Evolutionary conservation across 495 filamentous ascomycete species (phyloP), one percentile per base, ranked within the genome.

Genomic region (Penicillium mononematosum): DNA sequence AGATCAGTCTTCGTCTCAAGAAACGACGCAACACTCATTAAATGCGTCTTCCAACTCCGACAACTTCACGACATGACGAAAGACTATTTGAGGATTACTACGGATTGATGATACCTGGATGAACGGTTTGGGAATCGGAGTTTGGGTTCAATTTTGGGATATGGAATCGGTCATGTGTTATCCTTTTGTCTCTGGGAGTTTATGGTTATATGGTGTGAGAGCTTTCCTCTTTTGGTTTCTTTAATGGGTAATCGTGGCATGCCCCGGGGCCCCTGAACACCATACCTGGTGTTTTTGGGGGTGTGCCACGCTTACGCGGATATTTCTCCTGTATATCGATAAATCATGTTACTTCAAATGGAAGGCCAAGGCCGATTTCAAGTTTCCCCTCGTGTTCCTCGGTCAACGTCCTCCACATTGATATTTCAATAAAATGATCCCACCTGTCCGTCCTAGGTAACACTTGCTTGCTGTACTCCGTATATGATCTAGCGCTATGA

Each of bases 1-100:
- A 58, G n/a, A 58, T 77, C 47, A 70, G 62, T 61, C 42, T 71
- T 12, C 67, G 65, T 20, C 71, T 71, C 50, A 73, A 71, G 29
- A 69, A 66, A 36, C 70, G 68, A 49, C 63, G 69, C 14, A 61
- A 60, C 12, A 65, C 64, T 11, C 44, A 62, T 20, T 74, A 55
- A 66, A 22, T 34, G 48, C 7, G 27, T 36, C 6, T 42, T 12
- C 12, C 29, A 36, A 36, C 25, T n/a, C 44, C 17, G 48, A 59
- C 41, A 46, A 59, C 36, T 51, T 56, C 14, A 57, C 41, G 56
- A 59, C 45, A 7, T 54, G 7, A 55, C 14, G 53, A 55, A 12
- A 19, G 12, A 14, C 27, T 9, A 14, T 11, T 25, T 54, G 22
- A 55, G 29, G 52, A 55, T 39, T 39, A n/a, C 46, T 17, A 55